Evolutionary conservation across 163 green algal genomes (phyloP).

Genomic region (Scenedesmus sp.): DNA sequence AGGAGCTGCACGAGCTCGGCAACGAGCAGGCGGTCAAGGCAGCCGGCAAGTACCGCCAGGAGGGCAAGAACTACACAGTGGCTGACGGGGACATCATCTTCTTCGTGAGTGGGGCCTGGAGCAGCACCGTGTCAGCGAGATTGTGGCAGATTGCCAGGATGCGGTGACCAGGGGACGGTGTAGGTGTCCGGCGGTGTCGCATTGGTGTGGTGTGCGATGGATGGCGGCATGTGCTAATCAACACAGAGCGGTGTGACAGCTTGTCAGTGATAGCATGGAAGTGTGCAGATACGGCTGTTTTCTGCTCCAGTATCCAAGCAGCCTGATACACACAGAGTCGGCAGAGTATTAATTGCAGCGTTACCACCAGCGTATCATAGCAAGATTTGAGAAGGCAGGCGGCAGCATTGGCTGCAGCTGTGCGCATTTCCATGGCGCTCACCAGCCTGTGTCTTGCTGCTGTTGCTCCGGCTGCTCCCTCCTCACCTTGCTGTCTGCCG

Average conservation of each 20-base stretch:
- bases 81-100: conserved; percentile 87
- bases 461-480: background rate
- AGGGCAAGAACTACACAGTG: conserved; percentile 97
- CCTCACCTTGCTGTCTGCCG: background rate
- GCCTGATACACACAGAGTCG: too few relatives aligned
- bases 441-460: background rate
- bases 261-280: too few relatives aligned
- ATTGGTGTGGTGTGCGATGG: too few relatives aligned
- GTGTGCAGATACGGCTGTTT: too few relatives aligned
- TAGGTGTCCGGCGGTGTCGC: too few relatives aligned
- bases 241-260: too few relatives aligned
- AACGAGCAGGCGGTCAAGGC: conserved; percentile 90
- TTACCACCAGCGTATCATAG: too few relatives aligned
- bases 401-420: background rate
- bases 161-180: too few relatives aligned
- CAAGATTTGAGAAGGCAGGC: background rate
- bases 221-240: too few relatives aligned
- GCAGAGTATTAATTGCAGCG: too few relatives aligned
- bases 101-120: conserved; percentile 61
- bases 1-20: conserved; percentile 91
- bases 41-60: conserved; percentile 96
- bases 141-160: background rate
- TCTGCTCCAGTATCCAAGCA: too few relatives aligned
- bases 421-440: too few relatives aligned
- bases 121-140: background rate